These are phyloP conservation scores for Aureobasidium pullulans DNA, from an alignment of 2,329 filamentous ascomycete species.

Conservation along the genomic window DNA sequence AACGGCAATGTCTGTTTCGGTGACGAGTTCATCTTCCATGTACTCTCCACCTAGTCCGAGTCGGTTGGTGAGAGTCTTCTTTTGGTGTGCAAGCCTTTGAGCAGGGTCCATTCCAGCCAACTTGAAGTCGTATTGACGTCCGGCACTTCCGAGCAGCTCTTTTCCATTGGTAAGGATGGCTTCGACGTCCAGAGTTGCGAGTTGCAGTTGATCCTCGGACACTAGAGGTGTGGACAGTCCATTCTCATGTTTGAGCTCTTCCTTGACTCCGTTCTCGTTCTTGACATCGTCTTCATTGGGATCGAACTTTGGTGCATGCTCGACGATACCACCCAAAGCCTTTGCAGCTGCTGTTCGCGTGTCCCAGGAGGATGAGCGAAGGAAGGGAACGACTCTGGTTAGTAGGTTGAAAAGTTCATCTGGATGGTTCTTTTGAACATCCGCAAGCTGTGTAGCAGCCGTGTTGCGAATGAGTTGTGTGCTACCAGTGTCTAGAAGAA, in stretches of 20 bases:
- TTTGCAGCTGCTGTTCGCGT: conserved; percentile 89
- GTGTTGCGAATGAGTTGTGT: conserved; percentile 94
- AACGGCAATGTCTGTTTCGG: conserved; percentile 53
- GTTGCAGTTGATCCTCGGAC: conserved; percentile 58
- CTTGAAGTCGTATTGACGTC: conserved; percentile 75
- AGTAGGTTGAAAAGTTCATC: conserved; percentile 96
- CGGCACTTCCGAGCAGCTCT: conserved; percentile 72
- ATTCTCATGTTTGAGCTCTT: conserved; percentile 51
- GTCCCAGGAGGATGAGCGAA: conserved; percentile 94
- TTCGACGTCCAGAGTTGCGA: conserved; percentile 69
- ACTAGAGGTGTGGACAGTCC: conserved; percentile 21
- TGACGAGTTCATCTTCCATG: conserved; percentile 74
- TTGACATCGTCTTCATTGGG: conserved; percentile 68
- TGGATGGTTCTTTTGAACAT: conserved; percentile 96
- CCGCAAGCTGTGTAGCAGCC: conserved; percentile 90
- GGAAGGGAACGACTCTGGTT: conserved; percentile 87
- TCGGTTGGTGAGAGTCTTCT: conserved; percentile 75
- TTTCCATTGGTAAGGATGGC: conserved; percentile 77
- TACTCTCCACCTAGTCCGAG: conserved; percentile 79
- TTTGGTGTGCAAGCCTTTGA: conserved; percentile 75
- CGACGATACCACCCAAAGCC: conserved; percentile 87
- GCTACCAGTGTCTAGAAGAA: conserved; percentile 80
- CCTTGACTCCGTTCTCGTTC: conserved; percentile 35
- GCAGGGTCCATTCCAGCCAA: conserved; percentile 75
- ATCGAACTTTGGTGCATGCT: conserved; percentile 80